Base-by-base conservation (phyloP, 2,329 filamentous ascomycete species). In the Venturia effusa region DNA sequence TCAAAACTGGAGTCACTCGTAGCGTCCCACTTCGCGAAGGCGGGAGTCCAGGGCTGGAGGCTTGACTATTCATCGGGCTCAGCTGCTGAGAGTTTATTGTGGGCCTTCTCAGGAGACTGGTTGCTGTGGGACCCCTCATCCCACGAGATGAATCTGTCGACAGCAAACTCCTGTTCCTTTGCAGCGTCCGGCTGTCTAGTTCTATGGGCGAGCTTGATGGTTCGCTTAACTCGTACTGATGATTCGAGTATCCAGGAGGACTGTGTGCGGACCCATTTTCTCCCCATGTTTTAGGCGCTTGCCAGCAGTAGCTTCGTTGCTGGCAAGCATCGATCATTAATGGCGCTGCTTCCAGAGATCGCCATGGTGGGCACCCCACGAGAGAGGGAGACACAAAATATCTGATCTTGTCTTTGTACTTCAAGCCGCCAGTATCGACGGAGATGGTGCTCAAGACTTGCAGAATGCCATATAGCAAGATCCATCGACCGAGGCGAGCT, bases 401-500 rank as follows among this genome's bases (percentile, higher is more conserved):
- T 4, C 69, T 68, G 4, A 77, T 74, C 4, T 71, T 71, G 15
- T 74, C 70, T 6, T 68, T 73, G 66, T 74, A 73, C 32, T 71
- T 73, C 41, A 78, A 70, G 5, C 71, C 72, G 32, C 71, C 70
- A 0, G 75, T 73, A 62, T 78, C 76, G 62, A 78, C 75, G 13
- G 76, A 76, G 5, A 79, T 67, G 1, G 70, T 75, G 11, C 75
- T 76, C 3, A 79, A 71, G 10, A 76, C 70, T 67, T 79, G 77
- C 1, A 79, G 67, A 55, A 76, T 71, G 41, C 72, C 74, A 64
- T 78, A 77, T 32, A 79, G 67, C 8, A 78, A 73, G 27, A 78
- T 69, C 77, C 77, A 79, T 17, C 75, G 74, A 22, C 76, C 77
- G 37, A 77, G 72, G 22, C 77, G 75, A 41, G 75, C 76, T 67